phyloP scores from a whole-genome alignment of 495 filamentous ascomycete species.

The Penicillium dipodomyicola region DNA sequence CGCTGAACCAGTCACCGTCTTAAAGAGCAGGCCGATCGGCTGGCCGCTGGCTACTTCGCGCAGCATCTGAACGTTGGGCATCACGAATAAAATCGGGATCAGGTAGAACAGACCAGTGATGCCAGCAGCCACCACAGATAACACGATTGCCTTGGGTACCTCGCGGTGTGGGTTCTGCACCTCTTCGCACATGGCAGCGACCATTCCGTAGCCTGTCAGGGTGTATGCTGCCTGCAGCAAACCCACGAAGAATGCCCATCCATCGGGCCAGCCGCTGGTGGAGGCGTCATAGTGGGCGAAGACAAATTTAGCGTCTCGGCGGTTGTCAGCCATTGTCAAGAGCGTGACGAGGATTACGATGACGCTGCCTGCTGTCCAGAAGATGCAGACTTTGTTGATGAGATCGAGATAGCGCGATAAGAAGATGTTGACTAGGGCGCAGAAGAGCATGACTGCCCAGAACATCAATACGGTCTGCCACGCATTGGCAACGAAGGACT shows the following conservation, averaged over 20 bases:
- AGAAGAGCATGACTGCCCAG: constrained; percentile 61
- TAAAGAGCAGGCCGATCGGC: constrained; percentile 37
- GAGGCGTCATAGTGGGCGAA: constrained; percentile 61
- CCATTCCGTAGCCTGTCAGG: constrained; percentile 58
- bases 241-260: constrained; percentile 62
- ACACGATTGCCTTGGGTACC: constrained; percentile 70
- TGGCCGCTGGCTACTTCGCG: constrained; percentile 60
- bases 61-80: constrained; percentile 52
- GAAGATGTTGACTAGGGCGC: constrained; percentile 58
- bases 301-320: constrained; percentile 54
- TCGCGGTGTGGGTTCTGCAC: constrained; percentile 66
- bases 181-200: constrained; percentile 62
- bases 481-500: constrained; percentile 58
- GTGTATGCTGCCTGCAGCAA: constrained; percentile 60
- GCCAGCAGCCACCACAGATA: constrained; percentile 66
- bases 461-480: constrained; percentile 66
- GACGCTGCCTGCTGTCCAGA: constrained; percentile 61
- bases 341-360: constrained; percentile 59
- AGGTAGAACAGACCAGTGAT: constrained; percentile 69
- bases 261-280: constrained; percentile 58
- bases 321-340: constrained; percentile 55
- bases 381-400: constrained; percentile 67
- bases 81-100: constrained; percentile 64
- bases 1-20: constrained; percentile 36
- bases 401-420: constrained; percentile 56